Conservation (phyloP, 371 early-diverging fungal genomes). For the Saksenaea vasiformis region DNA sequence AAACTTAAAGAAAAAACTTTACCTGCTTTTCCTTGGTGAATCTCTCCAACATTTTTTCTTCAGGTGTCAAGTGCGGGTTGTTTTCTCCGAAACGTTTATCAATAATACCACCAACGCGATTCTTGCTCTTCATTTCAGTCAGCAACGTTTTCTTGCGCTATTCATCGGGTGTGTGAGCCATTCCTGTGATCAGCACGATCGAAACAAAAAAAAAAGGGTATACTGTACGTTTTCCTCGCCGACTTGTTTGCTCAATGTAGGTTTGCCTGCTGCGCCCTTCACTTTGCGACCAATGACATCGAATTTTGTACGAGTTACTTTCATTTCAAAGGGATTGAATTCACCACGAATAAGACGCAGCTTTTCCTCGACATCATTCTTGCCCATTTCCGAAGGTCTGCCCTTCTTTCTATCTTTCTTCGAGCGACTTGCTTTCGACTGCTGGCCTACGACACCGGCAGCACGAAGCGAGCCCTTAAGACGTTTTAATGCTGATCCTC, state of each 20-base stretch:
- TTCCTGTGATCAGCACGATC: not conserved
- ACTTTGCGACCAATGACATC: slow-evolving; percentile 87
- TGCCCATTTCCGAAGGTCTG: slow-evolving; percentile 54
- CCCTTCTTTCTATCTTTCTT: slow-evolving; percentile 70
- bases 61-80: slow-evolving; percentile 82
- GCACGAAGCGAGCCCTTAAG: slow-evolving; percentile 73
- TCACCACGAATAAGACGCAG: slow-evolving; percentile 57
- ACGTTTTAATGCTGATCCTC: slow-evolving; percentile 76
- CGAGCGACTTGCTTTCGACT: slow-evolving; percentile 57
- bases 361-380: slow-evolving; percentile 55
- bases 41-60: slow-evolving; percentile 95
- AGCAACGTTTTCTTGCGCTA: slow-evolving; percentile 84
- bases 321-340: slow-evolving; percentile 91
- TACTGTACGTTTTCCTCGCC: slow-evolving; percentile 79
- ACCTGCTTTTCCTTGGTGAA: slow-evolving; percentile 87
- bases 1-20: slow-evolving; percentile 10
- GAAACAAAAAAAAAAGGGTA: too few relatives aligned
- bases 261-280: slow-evolving; percentile 83
- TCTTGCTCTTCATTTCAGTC: slow-evolving; percentile 70
- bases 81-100: slow-evolving; percentile 97
- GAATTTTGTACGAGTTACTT: slow-evolving; percentile 76
- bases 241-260: slow-evolving; percentile 76
- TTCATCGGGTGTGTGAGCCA: not conserved
- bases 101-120: slow-evolving; percentile 76
- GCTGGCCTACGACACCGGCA: slow-evolving; percentile 80